These are phyloP conservation scores for Aspergillus hortae DNA, from an alignment of 2,329 filamentous ascomycete species.

Conservation along the genomic window DNA sequence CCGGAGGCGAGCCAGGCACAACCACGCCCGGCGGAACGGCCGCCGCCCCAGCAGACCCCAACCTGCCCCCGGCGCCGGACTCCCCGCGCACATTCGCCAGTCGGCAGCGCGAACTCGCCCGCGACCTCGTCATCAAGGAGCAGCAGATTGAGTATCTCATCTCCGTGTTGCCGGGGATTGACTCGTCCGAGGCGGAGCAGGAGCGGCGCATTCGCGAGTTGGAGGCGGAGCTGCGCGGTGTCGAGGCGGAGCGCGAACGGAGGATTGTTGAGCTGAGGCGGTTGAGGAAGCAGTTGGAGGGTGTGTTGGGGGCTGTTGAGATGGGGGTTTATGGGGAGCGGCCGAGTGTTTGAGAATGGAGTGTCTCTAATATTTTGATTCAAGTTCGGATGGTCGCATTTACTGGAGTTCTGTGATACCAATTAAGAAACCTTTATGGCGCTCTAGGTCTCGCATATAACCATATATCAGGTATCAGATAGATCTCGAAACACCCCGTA, in stretches of 20 bases:
- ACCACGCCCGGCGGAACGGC: conserved; percentile 21
- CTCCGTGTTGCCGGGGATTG: conserved; percentile 44
- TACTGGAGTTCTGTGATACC: neutral
- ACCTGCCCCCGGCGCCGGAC: conserved; percentile 37
- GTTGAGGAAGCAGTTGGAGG: conserved; percentile 40
- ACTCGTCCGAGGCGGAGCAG: conserved; percentile 43
- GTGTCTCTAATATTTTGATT: too few species aligned
- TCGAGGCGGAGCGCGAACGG: conserved; percentile 40
- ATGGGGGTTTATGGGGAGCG: conserved; percentile 32
- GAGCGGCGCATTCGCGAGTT: conserved; percentile 41
- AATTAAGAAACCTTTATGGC: too few species aligned
- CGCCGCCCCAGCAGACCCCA: conserved; percentile 21
- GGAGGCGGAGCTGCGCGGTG: conserved; percentile 41
- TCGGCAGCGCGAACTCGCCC: conserved; percentile 46
- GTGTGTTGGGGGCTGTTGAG: conserved; percentile 39
- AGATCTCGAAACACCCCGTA: too few species aligned
- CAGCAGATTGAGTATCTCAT: conserved; percentile 51
- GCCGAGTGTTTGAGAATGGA: neutral
- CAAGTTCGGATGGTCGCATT: neutral
- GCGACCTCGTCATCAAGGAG: conserved; percentile 48
- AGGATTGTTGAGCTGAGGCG: conserved; percentile 42
- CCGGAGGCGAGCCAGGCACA: conserved; percentile 11
- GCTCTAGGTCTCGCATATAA: too few species aligned
- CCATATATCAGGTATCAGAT: too few species aligned
- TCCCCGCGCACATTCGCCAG: conserved; percentile 39